Conservation (phyloP, 805 yeast genomes). For the Pichia manshurica region DNA sequence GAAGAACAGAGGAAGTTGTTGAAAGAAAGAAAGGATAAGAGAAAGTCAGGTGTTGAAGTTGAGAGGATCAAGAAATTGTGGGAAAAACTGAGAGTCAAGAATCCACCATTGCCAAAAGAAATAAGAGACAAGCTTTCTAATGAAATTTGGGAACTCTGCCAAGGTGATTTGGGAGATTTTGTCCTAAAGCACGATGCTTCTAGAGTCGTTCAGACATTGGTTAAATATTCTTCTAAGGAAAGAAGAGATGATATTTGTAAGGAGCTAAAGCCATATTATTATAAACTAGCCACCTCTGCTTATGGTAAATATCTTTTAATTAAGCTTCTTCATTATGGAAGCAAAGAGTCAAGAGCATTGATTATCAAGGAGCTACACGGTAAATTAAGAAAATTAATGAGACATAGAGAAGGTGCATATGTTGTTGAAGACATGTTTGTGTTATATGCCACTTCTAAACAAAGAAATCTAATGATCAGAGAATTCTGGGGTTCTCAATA, state of each 20-base stretch:
- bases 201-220: conserved; percentile 88
- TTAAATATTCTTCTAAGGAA: conserved; percentile 76
- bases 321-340: conserved; percentile 87
- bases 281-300: conserved; percentile 80
- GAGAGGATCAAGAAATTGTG: conserved; percentile 80
- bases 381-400: conserved; percentile 81
- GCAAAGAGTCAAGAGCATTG: conserved; percentile 67
- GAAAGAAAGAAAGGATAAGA: conserved; percentile 77
- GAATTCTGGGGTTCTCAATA: conserved; percentile 97
- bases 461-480: conserved; percentile 83
- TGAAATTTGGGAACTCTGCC: conserved; percentile 79
- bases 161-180: conserved; percentile 72
- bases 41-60: conserved; percentile 83
- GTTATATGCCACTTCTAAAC: conserved; percentile 77
- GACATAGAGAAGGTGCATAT: conserved; percentile 97
- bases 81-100: conserved; percentile 86
- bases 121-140: conserved; percentile 71
- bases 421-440: conserved; percentile 91
- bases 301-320: conserved; percentile 90
- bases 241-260: conserved; percentile 66
- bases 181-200: conserved; percentile 96
- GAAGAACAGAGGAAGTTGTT: conserved; percentile 75
- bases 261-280: conserved; percentile 69
- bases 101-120: conserved; percentile 72
- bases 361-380: conserved; percentile 88